A percentile compares a stretch with the other conserved stretches of the same genome.
phyloP scores from a whole-genome alignment of 2,329 filamentous ascomycete species.

The Scedosporium aurantiacum region DNA sequence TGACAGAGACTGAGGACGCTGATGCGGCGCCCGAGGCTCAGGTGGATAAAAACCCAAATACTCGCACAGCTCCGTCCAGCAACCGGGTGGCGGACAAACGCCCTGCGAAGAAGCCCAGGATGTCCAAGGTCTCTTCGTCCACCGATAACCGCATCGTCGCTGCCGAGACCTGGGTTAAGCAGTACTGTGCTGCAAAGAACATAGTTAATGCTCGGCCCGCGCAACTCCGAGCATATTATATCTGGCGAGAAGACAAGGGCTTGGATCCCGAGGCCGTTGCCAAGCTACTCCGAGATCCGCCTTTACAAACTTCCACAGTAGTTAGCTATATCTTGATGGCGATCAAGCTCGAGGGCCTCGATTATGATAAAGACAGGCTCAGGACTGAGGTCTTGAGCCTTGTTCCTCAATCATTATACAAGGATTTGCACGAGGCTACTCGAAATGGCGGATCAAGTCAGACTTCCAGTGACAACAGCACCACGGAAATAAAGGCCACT shows the following conservation, averaged over 20 bases:
- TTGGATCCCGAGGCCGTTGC: constrained; percentile 40
- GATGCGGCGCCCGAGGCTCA: no score
- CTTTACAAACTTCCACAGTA: constrained; percentile 45
- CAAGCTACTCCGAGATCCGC: constrained; percentile 45
- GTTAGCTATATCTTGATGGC: constrained; percentile 47
- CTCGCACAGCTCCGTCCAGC: no score
- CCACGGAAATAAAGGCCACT: neutral
- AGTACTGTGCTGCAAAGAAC: constrained; percentile 22
- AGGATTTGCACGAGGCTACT: neutral
- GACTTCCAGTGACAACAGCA: neutral
- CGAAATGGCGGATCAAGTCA: neutral
- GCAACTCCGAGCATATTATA: constrained; percentile 46
- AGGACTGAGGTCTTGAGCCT: constrained; percentile 28
- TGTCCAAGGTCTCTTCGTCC: neutral
- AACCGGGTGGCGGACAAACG: neutral
- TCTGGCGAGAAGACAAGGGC: constrained; percentile 48
- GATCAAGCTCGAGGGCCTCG: constrained; percentile 38
- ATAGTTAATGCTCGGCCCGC: constrained; percentile 16
- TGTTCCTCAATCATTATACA: neutral
- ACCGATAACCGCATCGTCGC: constrained; percentile 31
- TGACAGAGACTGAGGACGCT: constrained; percentile 3
- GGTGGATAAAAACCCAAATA: no score
- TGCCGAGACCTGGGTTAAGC: constrained; percentile 27
- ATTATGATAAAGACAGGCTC: constrained; percentile 35
- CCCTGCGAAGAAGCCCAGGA: neutral